Evolutionary conservation across 2,329 filamentous ascomycete genomes (phyloP).

Genomic region (Trichoderma cornu-damae): DNA sequence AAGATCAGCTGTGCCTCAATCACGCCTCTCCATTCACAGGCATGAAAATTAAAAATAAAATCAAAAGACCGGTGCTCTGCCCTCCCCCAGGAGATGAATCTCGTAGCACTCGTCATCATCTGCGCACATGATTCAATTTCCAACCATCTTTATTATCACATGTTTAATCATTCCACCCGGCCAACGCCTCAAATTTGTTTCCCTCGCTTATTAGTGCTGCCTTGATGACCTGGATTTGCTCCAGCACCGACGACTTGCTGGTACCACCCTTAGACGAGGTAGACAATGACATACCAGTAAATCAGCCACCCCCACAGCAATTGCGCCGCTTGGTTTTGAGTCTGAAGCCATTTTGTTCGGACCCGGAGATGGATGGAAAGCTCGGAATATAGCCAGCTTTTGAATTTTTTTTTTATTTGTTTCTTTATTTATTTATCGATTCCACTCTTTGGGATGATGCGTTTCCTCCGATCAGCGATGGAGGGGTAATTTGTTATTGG

Average conservation of each 20-base stretch:
- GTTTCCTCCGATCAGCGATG: constrained; percentile 4
- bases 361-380: neutral
- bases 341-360: constrained; percentile 25
- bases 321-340: constrained; percentile 30
- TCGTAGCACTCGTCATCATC: neutral
- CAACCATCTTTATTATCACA: neutral
- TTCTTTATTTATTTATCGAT: neutral
- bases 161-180: neutral
- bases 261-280: constrained; percentile 80
- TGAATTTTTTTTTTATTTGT: no score
- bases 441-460: neutral
- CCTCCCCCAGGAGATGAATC: neutral
- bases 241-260: constrained; percentile 60
- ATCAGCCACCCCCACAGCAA: constrained; percentile 45
- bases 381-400: neutral
- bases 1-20: no score
- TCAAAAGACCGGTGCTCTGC: no score
- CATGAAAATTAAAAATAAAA: no score
- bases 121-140: neutral
- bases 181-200: neutral
- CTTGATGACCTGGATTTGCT: constrained; percentile 55
- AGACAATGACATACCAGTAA: constrained; percentile 42
- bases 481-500: constrained; percentile 6
- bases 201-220: constrained; percentile 20
- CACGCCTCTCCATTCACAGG: no score